phyloP scores from a whole-genome alignment of 768 basidiomycete species.

The Scleroderma bovista region DNA sequence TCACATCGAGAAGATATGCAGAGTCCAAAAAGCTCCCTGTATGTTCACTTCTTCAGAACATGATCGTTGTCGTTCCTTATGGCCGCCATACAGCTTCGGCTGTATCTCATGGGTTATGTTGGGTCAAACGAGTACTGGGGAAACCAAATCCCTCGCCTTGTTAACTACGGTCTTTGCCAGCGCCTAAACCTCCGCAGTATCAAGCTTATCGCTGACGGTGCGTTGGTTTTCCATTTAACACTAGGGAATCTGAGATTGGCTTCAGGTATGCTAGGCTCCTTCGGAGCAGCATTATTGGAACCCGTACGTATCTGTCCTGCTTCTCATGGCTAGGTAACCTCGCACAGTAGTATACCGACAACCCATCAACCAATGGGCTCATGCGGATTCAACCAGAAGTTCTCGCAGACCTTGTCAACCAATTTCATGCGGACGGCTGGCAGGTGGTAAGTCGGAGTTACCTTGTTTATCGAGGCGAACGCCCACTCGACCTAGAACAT shows the following conservation, averaged over 20 bases:
- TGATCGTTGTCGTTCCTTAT: too few species aligned
- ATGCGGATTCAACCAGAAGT: slow-evolving; percentile 53
- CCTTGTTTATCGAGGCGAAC: background rate
- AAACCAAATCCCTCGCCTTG: slow-evolving; percentile 48
- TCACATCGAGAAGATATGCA: slow-evolving; percentile 49
- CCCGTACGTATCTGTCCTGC: slow-evolving; percentile 32
- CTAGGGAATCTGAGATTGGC: slow-evolving; percentile 3
- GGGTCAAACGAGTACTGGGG: slow-evolving; percentile 63
- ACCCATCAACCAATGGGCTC: slow-evolving; percentile 64
- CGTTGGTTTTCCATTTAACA: background rate
- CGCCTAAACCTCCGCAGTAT: slow-evolving; percentile 58
- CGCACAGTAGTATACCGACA: slow-evolving; percentile 64
- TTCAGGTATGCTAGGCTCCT: slow-evolving; percentile 81
- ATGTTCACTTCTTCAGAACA: too few species aligned
- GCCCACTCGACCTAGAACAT: slow-evolving; percentile 55
- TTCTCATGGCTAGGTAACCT: background rate
- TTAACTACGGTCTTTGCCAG: slow-evolving; percentile 51
- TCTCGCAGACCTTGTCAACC: slow-evolving; percentile 48
- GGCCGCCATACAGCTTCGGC: slow-evolving; percentile 47
- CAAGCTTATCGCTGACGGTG: slow-evolving; percentile 77
- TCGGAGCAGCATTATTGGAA: slow-evolving; percentile 83
- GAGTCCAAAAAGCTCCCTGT: slow-evolving; percentile 66
- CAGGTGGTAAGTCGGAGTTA: slow-evolving; percentile 61
- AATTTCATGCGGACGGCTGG: slow-evolving; percentile 71
- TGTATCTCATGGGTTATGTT: slow-evolving; percentile 56